Percentiles rank a stretch among this genome's conserved stretches.
Conservation (phyloP, 1,139 yeast genomes). For the Debaryomyces sp. region DNA sequence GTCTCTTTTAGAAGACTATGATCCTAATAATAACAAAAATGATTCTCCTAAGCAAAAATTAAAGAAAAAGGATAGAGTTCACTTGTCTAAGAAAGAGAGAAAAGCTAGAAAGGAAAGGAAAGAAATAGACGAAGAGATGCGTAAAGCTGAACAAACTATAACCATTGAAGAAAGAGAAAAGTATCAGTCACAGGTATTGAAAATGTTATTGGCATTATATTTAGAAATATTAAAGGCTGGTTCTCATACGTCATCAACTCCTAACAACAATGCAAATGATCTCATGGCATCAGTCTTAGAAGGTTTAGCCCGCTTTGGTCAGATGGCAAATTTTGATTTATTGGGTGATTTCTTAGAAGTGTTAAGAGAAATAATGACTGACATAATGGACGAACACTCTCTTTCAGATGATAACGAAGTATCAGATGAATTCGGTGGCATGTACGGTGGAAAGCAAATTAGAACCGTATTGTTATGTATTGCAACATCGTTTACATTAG, state of each 20-base stretch:
- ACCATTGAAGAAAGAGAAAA: slow-evolving; percentile 86
- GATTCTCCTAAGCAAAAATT: slow-evolving; percentile 49
- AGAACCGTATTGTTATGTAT: slow-evolving; percentile 81
- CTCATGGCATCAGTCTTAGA: slow-evolving; percentile 87
- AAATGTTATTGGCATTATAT: slow-evolving; percentile 70
- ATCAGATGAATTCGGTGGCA: slow-evolving; percentile 31
- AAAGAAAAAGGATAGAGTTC: slow-evolving; percentile 85
- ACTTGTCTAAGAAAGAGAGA: slow-evolving; percentile 83
- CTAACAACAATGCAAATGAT: slow-evolving; percentile 51
- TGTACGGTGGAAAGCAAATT: slow-evolving; percentile 38
- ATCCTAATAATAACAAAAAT: slow-evolving; percentile 56
- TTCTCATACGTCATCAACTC: slow-evolving; percentile 26
- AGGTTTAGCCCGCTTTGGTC: slow-evolving; percentile 88
- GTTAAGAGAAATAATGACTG: slow-evolving; percentile 72
- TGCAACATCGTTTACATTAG: slow-evolving; percentile 84
- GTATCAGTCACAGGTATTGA: slow-evolving; percentile 81
- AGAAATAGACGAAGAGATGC: slow-evolving; percentile 85
- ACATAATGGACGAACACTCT: slow-evolving; percentile 39
- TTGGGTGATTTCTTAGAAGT: slow-evolving; percentile 92
- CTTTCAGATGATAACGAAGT: slow-evolving; percentile 22
- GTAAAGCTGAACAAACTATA: slow-evolving; percentile 82
- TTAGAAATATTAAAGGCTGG: slow-evolving; percentile 70
- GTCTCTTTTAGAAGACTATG: slow-evolving; percentile 77
- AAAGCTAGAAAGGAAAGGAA: slow-evolving; percentile 86
- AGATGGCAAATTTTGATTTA: slow-evolving; percentile 87